A percentile compares a stretch with the other conserved stretches of the same genome.
Evolutionary conservation across 371 early-diverging fungal genomes (phyloP).

Genomic region (Actinomortierella wolfii): DNA sequence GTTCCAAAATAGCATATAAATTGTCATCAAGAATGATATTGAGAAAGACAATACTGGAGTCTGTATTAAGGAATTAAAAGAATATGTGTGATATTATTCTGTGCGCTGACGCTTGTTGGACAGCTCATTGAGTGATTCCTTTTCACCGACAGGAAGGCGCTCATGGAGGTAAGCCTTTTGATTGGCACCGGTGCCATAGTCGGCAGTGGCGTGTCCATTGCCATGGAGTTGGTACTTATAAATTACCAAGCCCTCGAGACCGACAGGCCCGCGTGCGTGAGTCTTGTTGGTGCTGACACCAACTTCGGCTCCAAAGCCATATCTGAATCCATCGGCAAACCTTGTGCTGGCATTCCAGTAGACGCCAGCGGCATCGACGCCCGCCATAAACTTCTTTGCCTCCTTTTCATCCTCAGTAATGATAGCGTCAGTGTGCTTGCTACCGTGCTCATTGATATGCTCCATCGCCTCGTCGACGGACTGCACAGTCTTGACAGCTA

Average conservation of each 20-base stretch:
- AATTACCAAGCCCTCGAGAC: constrained; percentile 93
- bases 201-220: constrained; percentile 81
- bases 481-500: constrained; percentile 83
- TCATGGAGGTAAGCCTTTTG: constrained; percentile 78
- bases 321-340: constrained; percentile 98
- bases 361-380: constrained; percentile 96
- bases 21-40: too few species aligned
- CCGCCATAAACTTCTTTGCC: constrained; percentile 86
- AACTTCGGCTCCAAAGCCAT: constrained; percentile 97
- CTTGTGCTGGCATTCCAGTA: constrained; percentile 97
- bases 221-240: constrained; percentile 95
- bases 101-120: too few species aligned
- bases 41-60: too few species aligned
- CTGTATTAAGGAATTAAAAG: too few species aligned
- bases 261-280: constrained; percentile 97
- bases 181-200: constrained; percentile 74
- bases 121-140: constrained; percentile 34
- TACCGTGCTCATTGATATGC: constrained; percentile 92
- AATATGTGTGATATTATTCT: too few species aligned
- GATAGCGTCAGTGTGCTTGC: constrained; percentile 94
- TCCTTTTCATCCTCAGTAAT: constrained; percentile 75
- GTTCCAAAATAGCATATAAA: too few species aligned
- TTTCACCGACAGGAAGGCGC: constrained; percentile 49
- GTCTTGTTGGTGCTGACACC: constrained; percentile 98
- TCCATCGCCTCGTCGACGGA: constrained; percentile 81